Evolutionary conservation across 2,329 filamentous ascomycete species (phyloP).

Genomic region (Phaeosphaeria sp.): DNA sequence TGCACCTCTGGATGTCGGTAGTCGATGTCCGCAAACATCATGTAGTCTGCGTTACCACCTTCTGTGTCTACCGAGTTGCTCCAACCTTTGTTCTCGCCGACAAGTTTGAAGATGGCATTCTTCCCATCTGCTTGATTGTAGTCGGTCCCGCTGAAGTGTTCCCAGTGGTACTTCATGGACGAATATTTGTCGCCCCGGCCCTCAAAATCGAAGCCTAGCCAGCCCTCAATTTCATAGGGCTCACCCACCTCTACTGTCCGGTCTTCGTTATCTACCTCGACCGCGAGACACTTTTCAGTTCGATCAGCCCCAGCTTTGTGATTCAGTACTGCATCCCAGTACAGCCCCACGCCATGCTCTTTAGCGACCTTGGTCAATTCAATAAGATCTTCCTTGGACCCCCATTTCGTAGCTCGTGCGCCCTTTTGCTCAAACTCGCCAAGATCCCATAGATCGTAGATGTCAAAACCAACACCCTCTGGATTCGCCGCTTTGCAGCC

Average conservation of each 20-base stretch:
- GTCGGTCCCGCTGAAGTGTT: constrained; percentile 73
- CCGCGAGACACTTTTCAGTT: constrained; percentile 66
- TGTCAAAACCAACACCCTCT: constrained; percentile 66
- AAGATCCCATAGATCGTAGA: constrained; percentile 72
- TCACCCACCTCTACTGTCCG: constrained; percentile 62
- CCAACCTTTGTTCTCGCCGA: constrained; percentile 70
- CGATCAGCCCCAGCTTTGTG: constrained; percentile 74
- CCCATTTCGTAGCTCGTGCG: constrained; percentile 70
- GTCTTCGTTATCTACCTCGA: constrained; percentile 68
- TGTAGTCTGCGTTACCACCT: constrained; percentile 71
- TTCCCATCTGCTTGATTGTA: constrained; percentile 65
- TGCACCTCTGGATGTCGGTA: constrained; percentile 65
- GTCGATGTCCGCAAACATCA: constrained; percentile 77
- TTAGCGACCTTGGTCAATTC: constrained; percentile 60
- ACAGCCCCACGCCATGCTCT: constrained; percentile 61
- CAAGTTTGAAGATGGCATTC: constrained; percentile 70
- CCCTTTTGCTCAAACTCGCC: constrained; percentile 78
- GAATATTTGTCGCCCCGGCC: constrained; percentile 67
- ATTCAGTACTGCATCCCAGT: constrained; percentile 76
- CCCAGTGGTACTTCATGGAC: constrained; percentile 67
- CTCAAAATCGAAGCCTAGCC: constrained; percentile 71
- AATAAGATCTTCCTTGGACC: constrained; percentile 66
- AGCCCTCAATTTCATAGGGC: constrained; percentile 69
- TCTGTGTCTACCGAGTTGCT: constrained; percentile 66
- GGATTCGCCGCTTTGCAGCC: constrained; percentile 71